phyloP scores from a whole-genome alignment of 352 stramenopile genomes.

The Synura sp. region DNA sequence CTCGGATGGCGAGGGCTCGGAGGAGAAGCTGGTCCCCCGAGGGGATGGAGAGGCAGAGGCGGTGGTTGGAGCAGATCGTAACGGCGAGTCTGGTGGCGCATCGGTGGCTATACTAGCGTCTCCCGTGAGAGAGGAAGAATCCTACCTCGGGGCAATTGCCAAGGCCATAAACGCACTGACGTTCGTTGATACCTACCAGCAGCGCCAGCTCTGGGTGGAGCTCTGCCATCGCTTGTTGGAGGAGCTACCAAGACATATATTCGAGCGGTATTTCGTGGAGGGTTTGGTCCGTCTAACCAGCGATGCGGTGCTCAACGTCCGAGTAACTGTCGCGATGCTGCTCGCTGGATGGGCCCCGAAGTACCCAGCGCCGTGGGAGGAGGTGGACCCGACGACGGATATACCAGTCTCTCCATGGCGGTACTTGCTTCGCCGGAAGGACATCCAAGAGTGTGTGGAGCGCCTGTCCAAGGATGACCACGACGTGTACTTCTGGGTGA shows the following conservation, averaged over 20 bases:
- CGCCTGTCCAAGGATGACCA: neutral
- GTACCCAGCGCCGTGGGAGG: slow-evolving; percentile 17
- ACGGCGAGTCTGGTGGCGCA: neutral
- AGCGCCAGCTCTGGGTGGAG: slow-evolving; percentile 29
- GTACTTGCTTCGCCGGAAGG: neutral
- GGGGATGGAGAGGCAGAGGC: neutral
- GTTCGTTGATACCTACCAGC: neutral
- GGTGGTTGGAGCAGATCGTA: neutral
- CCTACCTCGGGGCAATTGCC: neutral
- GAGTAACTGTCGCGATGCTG: neutral
- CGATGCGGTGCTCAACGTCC: slow-evolving; percentile 29
- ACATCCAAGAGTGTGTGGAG: slow-evolving; percentile 13
- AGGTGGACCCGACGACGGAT: neutral
- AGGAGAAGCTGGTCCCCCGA: neutral
- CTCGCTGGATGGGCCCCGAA: neutral
- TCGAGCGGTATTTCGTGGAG: slow-evolving; percentile 12
- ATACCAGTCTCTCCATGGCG: neutral
- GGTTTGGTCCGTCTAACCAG: neutral
- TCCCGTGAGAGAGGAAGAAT: too few species aligned
- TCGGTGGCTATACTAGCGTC: too few species aligned
- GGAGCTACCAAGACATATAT: slow-evolving; percentile 11
- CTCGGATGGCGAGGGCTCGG: neutral
- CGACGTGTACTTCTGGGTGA: slow-evolving; percentile 9
- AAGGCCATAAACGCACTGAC: slow-evolving; percentile 13
- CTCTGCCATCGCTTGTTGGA: neutral